Conservation (phyloP, 768 basidiomycete genomes). For the Cystobasidium onofrii region DNA sequence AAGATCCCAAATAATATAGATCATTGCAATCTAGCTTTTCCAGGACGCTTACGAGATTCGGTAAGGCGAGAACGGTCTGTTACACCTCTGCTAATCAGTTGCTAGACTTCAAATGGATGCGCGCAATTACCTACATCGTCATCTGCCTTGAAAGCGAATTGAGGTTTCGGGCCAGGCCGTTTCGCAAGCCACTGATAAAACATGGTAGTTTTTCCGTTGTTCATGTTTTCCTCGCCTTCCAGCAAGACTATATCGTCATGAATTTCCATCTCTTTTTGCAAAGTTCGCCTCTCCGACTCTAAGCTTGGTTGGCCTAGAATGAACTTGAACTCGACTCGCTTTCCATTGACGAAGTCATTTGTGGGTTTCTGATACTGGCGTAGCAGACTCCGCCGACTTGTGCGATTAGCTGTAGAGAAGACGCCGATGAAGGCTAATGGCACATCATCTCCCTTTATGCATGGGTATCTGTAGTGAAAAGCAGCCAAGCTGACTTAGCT, state of each 20-base stretch:
- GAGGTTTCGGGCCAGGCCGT: not conserved
- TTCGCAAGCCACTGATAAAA: conserved; percentile 50
- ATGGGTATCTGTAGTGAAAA: not conserved
- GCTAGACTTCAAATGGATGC: not conserved
- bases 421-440: conserved; percentile 63
- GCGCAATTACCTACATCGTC: conserved; percentile 14
- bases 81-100: not conserved
- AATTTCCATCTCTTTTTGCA: conserved; percentile 71
- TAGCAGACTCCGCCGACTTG: conserved; percentile 73
- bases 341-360: conserved; percentile 56
- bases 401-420: conserved; percentile 71
- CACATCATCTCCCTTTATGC: not conserved
- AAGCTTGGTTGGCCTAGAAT: conserved; percentile 75
- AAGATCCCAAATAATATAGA: conserved; percentile 12
- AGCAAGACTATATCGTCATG: conserved; percentile 67
- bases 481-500: too few species aligned
- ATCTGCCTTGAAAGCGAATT: conserved; percentile 30
- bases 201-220: conserved; percentile 78
- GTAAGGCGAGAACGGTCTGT: not conserved
- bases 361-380: conserved; percentile 78
- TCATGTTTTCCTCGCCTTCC: conserved; percentile 76
- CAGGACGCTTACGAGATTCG: not conserved
- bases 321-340: conserved; percentile 61
- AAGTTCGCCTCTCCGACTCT: conserved; percentile 66
- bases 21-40: conserved; percentile 9